A percentile compares a stretch with the other conserved stretches of the same genome.
Evolutionary conservation across 1,284 basidiomycete species (phyloP).

Genomic region (Calocybe gambosa): DNA sequence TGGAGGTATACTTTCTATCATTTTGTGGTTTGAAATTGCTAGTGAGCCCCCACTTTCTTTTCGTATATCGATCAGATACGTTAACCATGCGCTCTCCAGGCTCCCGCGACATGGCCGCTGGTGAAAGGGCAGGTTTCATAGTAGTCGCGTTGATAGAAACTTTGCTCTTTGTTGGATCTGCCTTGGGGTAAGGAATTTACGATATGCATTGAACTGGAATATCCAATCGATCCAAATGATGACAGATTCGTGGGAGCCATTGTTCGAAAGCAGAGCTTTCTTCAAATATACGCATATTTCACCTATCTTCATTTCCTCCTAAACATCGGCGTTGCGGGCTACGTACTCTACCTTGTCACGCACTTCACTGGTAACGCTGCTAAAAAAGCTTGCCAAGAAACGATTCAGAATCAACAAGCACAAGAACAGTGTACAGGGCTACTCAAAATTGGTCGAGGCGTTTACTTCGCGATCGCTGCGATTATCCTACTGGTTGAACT

Average conservation of each 20-base stretch:
- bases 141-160: conserved; percentile 45
- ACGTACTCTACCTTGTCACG: conserved; percentile 45
- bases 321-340: conserved; percentile 48
- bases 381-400: conserved; percentile 38
- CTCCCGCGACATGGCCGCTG: conserved; percentile 29
- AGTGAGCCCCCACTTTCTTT: conserved; percentile 33
- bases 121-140: conserved; percentile 38
- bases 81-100: conserved; percentile 15
- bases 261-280: conserved; percentile 53
- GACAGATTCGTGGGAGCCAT: conserved; percentile 52
- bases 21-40: conserved; percentile 54
- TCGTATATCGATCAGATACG: not conserved
- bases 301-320: conserved; percentile 52
- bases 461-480: conserved; percentile 41
- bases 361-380: conserved; percentile 38
- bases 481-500: conserved; percentile 44
- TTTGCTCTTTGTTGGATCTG: conserved; percentile 44
- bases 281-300: conserved; percentile 50
- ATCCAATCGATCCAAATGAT: not conserved
- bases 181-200: conserved; percentile 42
- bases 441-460: conserved; percentile 34
- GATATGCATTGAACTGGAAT: not conserved
- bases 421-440: conserved; percentile 40
- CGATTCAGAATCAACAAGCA: conserved; percentile 34
- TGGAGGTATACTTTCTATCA: conserved; percentile 41